Conservation (phyloP, 768 basidiomycete species). For the Gymnopilus junonius region DNA sequence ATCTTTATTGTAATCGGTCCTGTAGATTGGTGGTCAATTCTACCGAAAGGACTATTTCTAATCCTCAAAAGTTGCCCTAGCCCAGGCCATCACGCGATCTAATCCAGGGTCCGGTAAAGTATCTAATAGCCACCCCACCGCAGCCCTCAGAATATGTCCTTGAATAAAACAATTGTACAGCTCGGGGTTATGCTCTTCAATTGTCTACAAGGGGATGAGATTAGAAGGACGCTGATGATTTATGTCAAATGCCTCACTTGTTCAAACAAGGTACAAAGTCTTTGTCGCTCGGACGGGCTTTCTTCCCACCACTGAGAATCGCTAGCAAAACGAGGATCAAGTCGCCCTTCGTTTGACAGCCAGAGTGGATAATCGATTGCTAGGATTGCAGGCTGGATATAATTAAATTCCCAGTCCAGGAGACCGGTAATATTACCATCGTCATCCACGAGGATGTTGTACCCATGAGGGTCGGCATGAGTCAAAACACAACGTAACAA, state of each 20-base stretch:
- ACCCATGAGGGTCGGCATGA: background rate
- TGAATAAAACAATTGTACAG: background rate
- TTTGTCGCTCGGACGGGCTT: too few species aligned
- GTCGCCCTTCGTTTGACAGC: background rate
- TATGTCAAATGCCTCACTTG: too few species aligned
- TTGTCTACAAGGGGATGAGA: too few species aligned
- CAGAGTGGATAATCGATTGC: background rate
- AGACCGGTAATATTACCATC: background rate
- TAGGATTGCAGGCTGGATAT: background rate
- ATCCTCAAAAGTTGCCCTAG: background rate
- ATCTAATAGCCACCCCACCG: background rate
- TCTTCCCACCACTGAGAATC: background rate
- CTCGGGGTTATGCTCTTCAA: background rate
- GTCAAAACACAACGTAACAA: background rate
- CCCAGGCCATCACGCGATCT: background rate
- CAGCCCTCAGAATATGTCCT: background rate
- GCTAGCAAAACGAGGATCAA: background rate
- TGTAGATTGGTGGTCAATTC: too few species aligned
- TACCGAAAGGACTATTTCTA: too few species aligned
- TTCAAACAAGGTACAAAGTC: too few species aligned
- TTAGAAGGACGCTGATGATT: too few species aligned
- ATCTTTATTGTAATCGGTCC: too few species aligned
- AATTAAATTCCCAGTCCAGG: background rate
- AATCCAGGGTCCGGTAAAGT: background rate
- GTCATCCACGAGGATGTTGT: background rate